Conservation (phyloP, 345 rosid genomes). For the Tarenaya hassleriana region DNA sequence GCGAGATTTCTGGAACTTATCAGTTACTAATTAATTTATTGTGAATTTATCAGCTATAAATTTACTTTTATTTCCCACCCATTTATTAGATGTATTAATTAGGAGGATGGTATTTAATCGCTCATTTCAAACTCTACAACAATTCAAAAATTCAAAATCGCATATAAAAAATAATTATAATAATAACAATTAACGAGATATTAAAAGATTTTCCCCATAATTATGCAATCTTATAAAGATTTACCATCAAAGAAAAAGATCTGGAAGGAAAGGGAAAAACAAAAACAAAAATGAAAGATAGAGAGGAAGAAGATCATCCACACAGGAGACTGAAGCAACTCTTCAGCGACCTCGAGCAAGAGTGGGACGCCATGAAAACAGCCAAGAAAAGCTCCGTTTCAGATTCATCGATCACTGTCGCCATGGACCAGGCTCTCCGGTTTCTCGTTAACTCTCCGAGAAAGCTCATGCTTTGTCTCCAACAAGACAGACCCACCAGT, state of each 20-base stretch:
- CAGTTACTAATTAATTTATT: conserved; percentile 1
- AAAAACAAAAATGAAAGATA: not conserved
- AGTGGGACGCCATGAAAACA: conserved; percentile 40
- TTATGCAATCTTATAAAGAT: not conserved
- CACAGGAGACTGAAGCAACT: conserved; percentile 25
- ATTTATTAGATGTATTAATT: no score
- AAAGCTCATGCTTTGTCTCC: conserved; percentile 45
- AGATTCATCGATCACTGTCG: conserved; percentile 26
- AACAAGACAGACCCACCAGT: conserved; percentile 14
- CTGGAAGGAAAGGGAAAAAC: conserved; percentile 12
- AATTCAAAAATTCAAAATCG: conserved; percentile 13
- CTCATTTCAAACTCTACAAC: conserved; percentile 2
- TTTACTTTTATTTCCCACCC: no score
- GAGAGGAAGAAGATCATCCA: conserved; percentile 19
- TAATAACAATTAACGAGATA: not conserved
- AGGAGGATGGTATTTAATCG: conserved; percentile 13
- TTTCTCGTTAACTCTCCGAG: conserved; percentile 40
- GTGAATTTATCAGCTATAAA: conserved; percentile 27
- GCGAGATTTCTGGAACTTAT: conserved; percentile 12
- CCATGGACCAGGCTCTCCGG: conserved; percentile 22
- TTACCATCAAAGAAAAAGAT: conserved; percentile 6
- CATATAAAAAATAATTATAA: not conserved
- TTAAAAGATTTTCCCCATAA: not conserved
- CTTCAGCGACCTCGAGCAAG: conserved; percentile 26
- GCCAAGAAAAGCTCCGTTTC: conserved; percentile 23